phyloP scores from a whole-genome alignment of 202 grass and related monocot species.

The Sporobolus alterniflorus region DNA sequence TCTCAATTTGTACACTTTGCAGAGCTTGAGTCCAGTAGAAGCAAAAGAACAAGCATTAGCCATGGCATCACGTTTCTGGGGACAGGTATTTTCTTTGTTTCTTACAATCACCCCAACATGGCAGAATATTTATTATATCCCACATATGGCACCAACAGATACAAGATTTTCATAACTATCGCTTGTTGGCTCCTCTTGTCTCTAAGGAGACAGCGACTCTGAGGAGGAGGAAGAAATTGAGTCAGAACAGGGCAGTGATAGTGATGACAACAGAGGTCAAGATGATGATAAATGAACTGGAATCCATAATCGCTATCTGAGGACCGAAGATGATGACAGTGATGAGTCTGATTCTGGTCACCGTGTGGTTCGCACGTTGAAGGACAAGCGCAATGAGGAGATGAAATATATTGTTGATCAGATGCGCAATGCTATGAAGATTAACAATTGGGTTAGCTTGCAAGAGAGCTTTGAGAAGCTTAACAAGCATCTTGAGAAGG shows the following conservation, averaged over 20 bases:
- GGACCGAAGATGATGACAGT: slow-evolving; percentile 48
- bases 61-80: slow-evolving; percentile 84
- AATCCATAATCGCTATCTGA: slow-evolving; percentile 58
- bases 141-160: neutral
- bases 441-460: slow-evolving; percentile 94
- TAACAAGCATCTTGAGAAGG: slow-evolving; percentile 97
- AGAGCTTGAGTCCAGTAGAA: slow-evolving; percentile 26
- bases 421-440: slow-evolving; percentile 94
- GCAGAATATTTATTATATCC: neutral
- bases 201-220: slow-evolving; percentile 76
- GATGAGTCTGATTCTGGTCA: slow-evolving; percentile 79
- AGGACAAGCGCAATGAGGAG: slow-evolving; percentile 88
- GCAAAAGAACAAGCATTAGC: slow-evolving; percentile 9
- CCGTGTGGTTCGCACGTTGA: slow-evolving; percentile 71
- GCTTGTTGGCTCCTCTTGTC: neutral
- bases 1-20: neutral
- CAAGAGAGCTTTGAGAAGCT: slow-evolving; percentile 92
- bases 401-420: slow-evolving; percentile 86
- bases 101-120: neutral
- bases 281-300: slow-evolving; percentile 23
- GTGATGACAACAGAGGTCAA: slow-evolving; percentile 21
- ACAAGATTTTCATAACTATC: neutral
- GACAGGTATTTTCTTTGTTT: slow-evolving; percentile 53
- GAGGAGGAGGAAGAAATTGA: slow-evolving; percentile 73
- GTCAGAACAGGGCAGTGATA: slow-evolving; percentile 50